Base-by-base conservation (phyloP, 805 yeast species). In the Yarrowia hollandica region DNA sequence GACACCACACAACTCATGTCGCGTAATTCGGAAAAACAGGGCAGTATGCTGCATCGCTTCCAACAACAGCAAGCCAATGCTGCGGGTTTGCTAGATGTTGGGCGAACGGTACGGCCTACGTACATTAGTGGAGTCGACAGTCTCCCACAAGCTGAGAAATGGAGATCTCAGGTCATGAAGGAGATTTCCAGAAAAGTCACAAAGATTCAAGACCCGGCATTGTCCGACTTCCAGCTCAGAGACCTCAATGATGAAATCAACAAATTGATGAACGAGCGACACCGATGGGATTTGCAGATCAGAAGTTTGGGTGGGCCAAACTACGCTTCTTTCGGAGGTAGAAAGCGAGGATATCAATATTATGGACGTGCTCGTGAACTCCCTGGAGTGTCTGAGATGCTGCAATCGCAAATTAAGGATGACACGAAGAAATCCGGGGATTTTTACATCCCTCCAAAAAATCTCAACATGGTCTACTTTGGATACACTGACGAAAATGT, bases 361-460 rank as follows among this genome's bases (percentile, higher is more conserved):
- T 91, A 82, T 71, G 97, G 97, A 0, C 72, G 96, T 50, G 96
- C 96, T 0, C 77, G 81, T 56, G 92, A 89, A 41, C 72, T 90
- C 8, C 86, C 90, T 0, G 96, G 88, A 62, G 91, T 86, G 7
- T 74, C 77, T 56, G 77, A 77, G 60, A 62, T 80, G 19, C 62
- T 82, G 16, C 74, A 75, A 56, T 69, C 74, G 37, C 71, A 75
- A 39, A 64, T 67, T 59, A 42, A 66, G 34, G 50, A 21, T 28
- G 59, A 55, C 6, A 14, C 59, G 19, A 55, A 55, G 18, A 28
- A 28, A 63, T 63, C 26, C 61, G 60, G 22, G 61, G 62, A 59
- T 31, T 42, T 26, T 12, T 33, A 38, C 35, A 50, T 26, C 28
- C 62, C 48, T 56, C 66, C 39, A 10, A 50, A 37, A 16, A 63